Base-by-base conservation (phyloP, 176 grass and related monocot species). In the Dactylis glomerata region DNA sequence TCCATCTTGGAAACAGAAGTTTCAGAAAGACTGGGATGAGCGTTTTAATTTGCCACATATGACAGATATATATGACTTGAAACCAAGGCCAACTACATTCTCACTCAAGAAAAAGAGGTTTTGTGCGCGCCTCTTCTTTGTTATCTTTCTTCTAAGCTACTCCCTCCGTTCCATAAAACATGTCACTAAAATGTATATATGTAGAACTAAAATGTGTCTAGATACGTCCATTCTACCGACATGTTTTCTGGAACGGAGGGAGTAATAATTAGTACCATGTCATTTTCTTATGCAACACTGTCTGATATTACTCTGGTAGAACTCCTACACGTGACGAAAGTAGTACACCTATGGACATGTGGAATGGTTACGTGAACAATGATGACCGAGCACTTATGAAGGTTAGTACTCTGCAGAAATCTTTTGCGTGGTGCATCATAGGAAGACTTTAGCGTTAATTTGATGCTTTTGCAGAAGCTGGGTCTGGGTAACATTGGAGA, bases 371-470 rank as follows among this genome's bases (percentile, higher is more conserved):
- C 68, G 95, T 97, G 47, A 87, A 93, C 84, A 87, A 92, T 73
- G 88, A 97, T 86, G 95, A 97, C 61, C 82, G 95, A 46, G 90
- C 95, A 63, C 95, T 97, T 84, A 66, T 94, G 75, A 97, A 97
- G 95, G 95, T 97, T 22, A 79, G 44, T 75, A 33, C 71, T 73
- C 42, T 51, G 27, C n/a, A 54, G 3, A 57, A 44, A 78, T 51
- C 6, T 34, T 62, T 31, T 51, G 41, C 31, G 24, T 23, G 32
- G 64, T 67, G 51, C 28, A 79, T 79, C 63, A 65, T 5, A 28
- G 3, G 5, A 74, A 75, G 7, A 74, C 42, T 75, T 37, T 4
- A 42, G 4, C 1, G 66, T 69, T 69, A 68, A 57, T 78, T 57
- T 78, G 0, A 41, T 6, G 33, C 45, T 85, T 57, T 55, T 32